These are phyloP conservation scores for Deinandra increscens DNA, from an alignment of 129 eudicot genomes.

Conservation along the genomic window DNA sequence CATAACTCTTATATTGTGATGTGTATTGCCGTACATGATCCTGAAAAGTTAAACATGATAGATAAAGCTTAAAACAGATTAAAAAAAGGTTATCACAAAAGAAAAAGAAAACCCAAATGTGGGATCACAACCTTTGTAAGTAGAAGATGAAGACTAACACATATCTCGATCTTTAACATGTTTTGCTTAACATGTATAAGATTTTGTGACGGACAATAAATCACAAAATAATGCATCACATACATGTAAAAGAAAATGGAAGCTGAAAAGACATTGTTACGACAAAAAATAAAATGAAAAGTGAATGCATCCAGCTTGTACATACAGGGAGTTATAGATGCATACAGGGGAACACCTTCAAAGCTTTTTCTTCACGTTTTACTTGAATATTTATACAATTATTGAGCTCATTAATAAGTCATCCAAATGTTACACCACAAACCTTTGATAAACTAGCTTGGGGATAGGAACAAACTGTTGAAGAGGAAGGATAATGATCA, in stretches of 20 bases:
- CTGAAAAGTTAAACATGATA: slow-evolving; percentile 43
- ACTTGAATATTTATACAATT: not conserved
- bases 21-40: slow-evolving; percentile 57
- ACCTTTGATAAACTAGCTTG: not conserved
- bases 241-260: not conserved
- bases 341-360: not conserved
- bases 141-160: not conserved
- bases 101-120: not conserved
- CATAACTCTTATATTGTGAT: slow-evolving; percentile 50
- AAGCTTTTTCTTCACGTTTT: not conserved
- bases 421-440: not conserved
- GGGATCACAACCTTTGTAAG: not conserved
- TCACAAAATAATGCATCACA: not conserved
- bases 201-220: not conserved
- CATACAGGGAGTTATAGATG: not conserved
- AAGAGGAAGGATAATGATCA: not conserved
- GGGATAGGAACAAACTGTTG: not conserved
- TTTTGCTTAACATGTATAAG: not conserved
- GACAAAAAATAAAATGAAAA: not conserved
- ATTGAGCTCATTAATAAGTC: not conserved
- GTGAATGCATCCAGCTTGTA: not conserved
- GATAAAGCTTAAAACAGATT: not conserved
- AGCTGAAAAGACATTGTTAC: not conserved
- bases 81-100: slow-evolving; percentile 2
- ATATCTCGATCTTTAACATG: not conserved